Evolutionary conservation across 192 early-diverging fungal genomes (phyloP).

Genomic region (Coemansia sp.): DNA sequence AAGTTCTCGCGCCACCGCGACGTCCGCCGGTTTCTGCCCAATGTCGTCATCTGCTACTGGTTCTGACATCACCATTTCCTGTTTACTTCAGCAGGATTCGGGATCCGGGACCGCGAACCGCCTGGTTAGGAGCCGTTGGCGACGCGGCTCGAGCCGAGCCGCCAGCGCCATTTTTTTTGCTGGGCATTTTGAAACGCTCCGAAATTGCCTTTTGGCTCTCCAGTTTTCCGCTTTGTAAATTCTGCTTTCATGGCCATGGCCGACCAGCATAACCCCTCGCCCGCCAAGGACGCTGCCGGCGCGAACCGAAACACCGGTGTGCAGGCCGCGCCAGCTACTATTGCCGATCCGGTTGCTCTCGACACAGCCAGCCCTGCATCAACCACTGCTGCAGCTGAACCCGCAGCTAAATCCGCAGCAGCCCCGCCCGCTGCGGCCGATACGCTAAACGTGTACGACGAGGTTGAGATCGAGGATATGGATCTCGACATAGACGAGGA

Average conservation of each 20-base stretch:
- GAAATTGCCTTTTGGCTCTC: neutral
- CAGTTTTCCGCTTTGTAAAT: neutral
- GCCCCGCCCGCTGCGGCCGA: neutral
- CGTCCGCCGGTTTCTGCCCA: neutral
- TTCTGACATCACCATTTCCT: neutral
- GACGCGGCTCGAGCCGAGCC: neutral
- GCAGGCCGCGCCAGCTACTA: too few species aligned
- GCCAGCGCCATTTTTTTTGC: neutral
- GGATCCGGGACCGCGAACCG: neutral
- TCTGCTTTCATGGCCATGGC: neutral
- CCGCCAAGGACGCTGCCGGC: neutral
- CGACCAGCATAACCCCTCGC: neutral
- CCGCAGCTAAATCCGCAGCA: neutral
- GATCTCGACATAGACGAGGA: too few species aligned
- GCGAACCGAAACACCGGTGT: too few species aligned
- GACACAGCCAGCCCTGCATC: too few species aligned
- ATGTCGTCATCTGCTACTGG: neutral
- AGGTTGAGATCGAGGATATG: constrained; percentile 70
- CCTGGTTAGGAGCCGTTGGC: neutral
- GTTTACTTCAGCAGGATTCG: neutral
- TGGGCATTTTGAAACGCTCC: neutral
- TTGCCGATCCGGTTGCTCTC: too few species aligned
- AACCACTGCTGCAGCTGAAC: neutral
- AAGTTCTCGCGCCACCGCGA: neutral
- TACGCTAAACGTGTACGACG: neutral